Conservation (phyloP, 345 rosid species). For the Dovyalis caffra region DNA sequence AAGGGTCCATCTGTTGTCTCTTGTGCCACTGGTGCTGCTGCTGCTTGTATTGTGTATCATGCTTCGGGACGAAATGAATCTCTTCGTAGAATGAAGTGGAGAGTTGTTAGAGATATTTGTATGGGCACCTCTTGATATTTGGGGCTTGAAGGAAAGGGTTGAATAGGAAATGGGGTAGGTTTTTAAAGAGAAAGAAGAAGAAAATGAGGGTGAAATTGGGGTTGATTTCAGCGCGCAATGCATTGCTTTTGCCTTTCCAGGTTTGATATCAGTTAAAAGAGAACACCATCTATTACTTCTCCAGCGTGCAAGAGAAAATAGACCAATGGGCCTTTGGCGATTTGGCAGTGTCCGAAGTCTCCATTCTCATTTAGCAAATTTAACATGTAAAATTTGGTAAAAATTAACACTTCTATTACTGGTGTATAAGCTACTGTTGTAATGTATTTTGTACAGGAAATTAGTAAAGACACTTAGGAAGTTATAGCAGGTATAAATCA, state of each 20-base stretch:
- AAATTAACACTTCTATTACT: too few relatives aligned
- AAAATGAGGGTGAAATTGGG: neutral
- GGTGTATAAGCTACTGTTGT: too few relatives aligned
- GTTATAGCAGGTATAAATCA: too few relatives aligned
- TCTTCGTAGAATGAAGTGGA: neutral
- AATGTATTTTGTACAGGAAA: too few relatives aligned
- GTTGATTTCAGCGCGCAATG: neutral
- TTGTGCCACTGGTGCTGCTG: neutral
- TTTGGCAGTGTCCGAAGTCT: too few relatives aligned
- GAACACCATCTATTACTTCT: too few relatives aligned
- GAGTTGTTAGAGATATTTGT: neutral
- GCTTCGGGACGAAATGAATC: neutral
- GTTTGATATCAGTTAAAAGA: too few relatives aligned
- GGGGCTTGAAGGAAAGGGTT: neutral
- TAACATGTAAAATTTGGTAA: too few relatives aligned
- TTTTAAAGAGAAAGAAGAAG: constrained; percentile 6
- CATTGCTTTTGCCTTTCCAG: neutral
- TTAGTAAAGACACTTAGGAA: too few relatives aligned
- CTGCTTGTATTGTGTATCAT: neutral
- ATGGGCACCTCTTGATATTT: neutral
- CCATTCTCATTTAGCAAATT: too few relatives aligned
- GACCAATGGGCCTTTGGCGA: too few relatives aligned
- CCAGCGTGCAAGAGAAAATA: too few relatives aligned
- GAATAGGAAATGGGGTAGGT: neutral
- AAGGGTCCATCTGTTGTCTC: constrained; percentile 46